These are phyloP conservation scores for Penicillium sp. DNA, from an alignment of 2,329 filamentous ascomycete genomes.

Conservation along the genomic window DNA sequence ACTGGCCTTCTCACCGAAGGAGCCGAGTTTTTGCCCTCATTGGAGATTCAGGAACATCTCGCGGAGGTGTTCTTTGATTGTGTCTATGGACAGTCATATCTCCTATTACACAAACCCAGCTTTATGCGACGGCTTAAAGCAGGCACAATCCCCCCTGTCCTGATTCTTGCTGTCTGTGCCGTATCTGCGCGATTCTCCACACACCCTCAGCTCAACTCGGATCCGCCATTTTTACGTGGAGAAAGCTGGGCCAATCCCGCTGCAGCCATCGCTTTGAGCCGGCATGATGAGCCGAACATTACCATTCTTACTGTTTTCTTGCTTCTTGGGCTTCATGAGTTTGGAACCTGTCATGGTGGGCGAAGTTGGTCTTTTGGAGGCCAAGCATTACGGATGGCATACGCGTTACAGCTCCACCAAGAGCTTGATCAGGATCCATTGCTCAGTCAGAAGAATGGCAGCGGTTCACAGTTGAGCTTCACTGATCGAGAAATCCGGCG, in stretches of 20 bases:
- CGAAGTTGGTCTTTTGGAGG: slow-evolving; percentile 95
- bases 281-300: slow-evolving; percentile 94
- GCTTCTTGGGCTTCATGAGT: slow-evolving; percentile 87
- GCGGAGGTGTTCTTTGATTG: slow-evolving; percentile 95
- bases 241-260: slow-evolving; percentile 88
- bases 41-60: slow-evolving; percentile 88
- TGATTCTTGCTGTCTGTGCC: slow-evolving; percentile 91
- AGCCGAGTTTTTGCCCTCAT: slow-evolving; percentile 74
- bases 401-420: slow-evolving; percentile 87
- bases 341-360: slow-evolving; percentile 93
- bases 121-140: slow-evolving; percentile 82
- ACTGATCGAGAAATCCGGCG: slow-evolving; percentile 90
- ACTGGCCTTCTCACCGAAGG: slow-evolving; percentile 78
- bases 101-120: slow-evolving; percentile 92
- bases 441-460: slow-evolving; percentile 55
- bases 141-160: slow-evolving; percentile 79
- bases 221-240: slow-evolving; percentile 80
- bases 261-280: slow-evolving; percentile 79
- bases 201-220: slow-evolving; percentile 74
- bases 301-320: slow-evolving; percentile 90
- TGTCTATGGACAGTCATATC: slow-evolving; percentile 92
- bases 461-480: slow-evolving; percentile 70
- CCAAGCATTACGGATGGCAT: slow-evolving; percentile 95
- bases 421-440: slow-evolving; percentile 81
- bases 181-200: slow-evolving; percentile 93